Base-by-base conservation (phyloP, 805 yeast genomes). In the Hanseniaspora thailandica region DNA sequence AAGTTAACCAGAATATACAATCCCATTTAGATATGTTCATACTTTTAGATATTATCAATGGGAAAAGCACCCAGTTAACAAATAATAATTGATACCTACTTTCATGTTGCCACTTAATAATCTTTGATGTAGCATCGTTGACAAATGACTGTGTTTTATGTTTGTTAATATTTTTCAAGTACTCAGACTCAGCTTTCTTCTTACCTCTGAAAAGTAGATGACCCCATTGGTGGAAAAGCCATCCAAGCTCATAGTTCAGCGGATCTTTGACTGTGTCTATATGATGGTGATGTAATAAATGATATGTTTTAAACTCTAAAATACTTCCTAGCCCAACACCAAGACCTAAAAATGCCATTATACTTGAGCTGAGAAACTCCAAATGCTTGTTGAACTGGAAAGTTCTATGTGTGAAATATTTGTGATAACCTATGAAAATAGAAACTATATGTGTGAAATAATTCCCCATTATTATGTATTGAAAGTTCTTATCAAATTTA, bases 241-340 rank as follows among this genome's bases (percentile, higher is more conserved):
- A 75, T 0, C 97, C 96, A 55, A 84, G 75, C 62, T 89, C 77
- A 36, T 84, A 82, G 62, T 81, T 81, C 67, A 86, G 87, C 1
- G 97, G 97, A 66, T 89, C 97, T 61, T 76, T 75, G 56, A 86
- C 95, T 0, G 94, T 83, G 63, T 89, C 96, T 41, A 93, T 82
- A 66, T 76, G 85, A 55, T 90, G 78, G 67, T 89, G 97, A 69
- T 89, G 97, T 4, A 93, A 88, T 56, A 95, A 72, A 70, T 89
- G 97, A 45, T 61, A 62, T 23, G 63, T 56, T 1, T 59, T 51
- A 47, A 62, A 62, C 30, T 62, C 61, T 10, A 60, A 55, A 34
- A 61, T 57, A 10, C 63, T 61, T 1, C 65, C 65, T 13, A 62
- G 47, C 9, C 65, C 65, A 34, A 61, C 57, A 15, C 63, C 59